A percentile compares a stretch with the other conserved stretches of the same genome.
Evolutionary conservation across 1,284 basidiomycete genomes (phyloP).

Genomic region (Sanguinoderma infundibulare): DNA sequence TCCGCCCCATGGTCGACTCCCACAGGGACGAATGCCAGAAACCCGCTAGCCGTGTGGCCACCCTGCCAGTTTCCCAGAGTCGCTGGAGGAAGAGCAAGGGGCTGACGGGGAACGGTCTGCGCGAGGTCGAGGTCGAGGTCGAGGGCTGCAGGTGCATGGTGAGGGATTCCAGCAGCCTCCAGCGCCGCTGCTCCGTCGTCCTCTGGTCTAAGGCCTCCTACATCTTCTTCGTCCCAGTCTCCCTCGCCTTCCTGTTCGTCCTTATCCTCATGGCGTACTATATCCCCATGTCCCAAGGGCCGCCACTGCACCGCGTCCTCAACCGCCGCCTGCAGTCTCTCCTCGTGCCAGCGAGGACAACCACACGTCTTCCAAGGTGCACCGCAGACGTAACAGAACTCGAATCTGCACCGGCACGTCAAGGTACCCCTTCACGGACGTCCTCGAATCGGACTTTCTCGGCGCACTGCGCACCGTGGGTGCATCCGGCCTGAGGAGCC

Average conservation of each 20-base stretch:
- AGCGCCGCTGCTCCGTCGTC: not conserved
- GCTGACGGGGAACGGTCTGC: no score
- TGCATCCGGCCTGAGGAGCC: not conserved
- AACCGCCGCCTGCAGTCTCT: constrained; percentile 38
- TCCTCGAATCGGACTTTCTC: not conserved
- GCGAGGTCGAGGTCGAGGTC: no score
- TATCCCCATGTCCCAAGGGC: not conserved
- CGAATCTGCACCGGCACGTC: constrained; percentile 40
- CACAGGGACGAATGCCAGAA: not conserved
- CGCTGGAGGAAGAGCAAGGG: not conserved
- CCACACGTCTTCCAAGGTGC: constrained; percentile 54
- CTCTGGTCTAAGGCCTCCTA: not conserved
- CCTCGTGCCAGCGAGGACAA: constrained; percentile 63
- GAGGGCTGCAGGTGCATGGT: not conserved
- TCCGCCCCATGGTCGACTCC: not conserved
- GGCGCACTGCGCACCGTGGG: not conserved
- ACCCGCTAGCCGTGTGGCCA: not conserved
- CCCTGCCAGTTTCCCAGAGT: not conserved
- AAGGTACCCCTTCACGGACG: constrained; percentile 12
- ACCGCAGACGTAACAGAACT: constrained; percentile 53
- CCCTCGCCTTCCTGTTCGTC: not conserved
- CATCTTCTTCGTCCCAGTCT: not conserved
- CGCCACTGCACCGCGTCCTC: constrained; percentile 37
- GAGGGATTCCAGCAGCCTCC: not conserved
- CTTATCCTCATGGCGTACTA: not conserved